Evolutionary conservation across 208 protist genomes (phyloP).

Genomic region (Acanthamoeba royreba): DNA sequence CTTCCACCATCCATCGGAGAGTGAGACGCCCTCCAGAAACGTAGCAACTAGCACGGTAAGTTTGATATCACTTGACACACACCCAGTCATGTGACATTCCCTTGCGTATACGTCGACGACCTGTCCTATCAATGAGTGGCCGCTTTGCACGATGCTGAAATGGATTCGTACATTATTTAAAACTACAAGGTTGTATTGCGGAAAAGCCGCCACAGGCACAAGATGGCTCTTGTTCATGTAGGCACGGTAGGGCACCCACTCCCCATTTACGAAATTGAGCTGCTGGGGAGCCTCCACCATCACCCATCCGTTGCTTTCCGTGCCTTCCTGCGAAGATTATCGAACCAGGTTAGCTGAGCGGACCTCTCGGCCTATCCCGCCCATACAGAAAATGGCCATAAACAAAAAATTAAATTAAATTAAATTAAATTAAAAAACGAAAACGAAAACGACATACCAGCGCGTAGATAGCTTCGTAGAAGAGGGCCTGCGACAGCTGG

Average conservation of each 20-base stretch:
- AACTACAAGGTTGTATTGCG: not conserved
- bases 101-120: not conserved
- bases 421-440: not conserved
- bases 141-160: too few relatives aligned
- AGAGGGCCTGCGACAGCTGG: constrained; percentile 16
- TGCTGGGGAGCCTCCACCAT: not conserved
- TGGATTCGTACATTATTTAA: not conserved
- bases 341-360: too few relatives aligned
- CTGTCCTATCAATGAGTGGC: not conserved
- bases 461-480: not conserved
- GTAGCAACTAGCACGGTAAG: not conserved
- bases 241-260: not conserved
- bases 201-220: not conserved
- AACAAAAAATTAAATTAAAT: not conserved
- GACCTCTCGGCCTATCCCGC: too few relatives aligned
- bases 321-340: not conserved
- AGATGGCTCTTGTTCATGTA: constrained; percentile 34
- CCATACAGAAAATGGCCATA: not conserved
- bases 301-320: not conserved
- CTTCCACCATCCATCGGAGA: constrained; percentile 28
- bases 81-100: not conserved
- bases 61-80: not conserved
- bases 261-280: not conserved
- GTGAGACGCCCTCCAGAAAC: not conserved
- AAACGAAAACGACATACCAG: not conserved